Base-by-base conservation (phyloP, 805 yeast genomes). In the Ogataea methylovora region DNA sequence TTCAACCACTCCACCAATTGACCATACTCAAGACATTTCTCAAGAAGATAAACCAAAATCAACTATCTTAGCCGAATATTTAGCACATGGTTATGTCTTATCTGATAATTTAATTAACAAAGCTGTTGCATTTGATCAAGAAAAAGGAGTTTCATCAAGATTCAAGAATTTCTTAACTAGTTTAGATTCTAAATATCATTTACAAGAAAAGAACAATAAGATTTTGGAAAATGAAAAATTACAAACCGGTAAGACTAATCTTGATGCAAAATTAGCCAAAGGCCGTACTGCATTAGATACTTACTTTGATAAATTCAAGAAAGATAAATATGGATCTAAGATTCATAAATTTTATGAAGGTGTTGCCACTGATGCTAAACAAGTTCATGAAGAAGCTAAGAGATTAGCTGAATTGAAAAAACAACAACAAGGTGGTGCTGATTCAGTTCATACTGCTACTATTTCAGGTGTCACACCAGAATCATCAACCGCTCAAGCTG, bases 31-130 rank as follows among this genome's bases (percentile, higher is more conserved):
- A 33, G 85, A 80, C 44, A 71, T 81, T 34, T 56, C 67, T 5
- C 94, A 83, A 59, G 94, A 84, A 49, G 74, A 73, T 40, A 83
- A 83, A 61, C 94, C 94, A 37, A 80, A 80, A 50, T 58, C 76
- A 36, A 75, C 85, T 14, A 76, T 84, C 39, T 62, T 82, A 60
- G 90, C 92, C 1, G 90, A 83, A 56, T 71, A 79, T 46, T 63
- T 83, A 39, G 67, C 85, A 22, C 71, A 76, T n/a, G 94, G 94
- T 4, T 83, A 84, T 52, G 70, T 66, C 14, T 56, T 83, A 29
- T 67, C 79, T 30, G 92, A 84, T 54, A 58, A 66, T 33, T 59
- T 81, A 32, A 63, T 83, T 29, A 66, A 71, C 37, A 69, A 69
- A 49, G 82, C 85, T 16, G 65, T 79, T 34, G 73, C 67, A 14